Evolutionary conservation across 495 filamentous ascomycete genomes (phyloP), one percentile per base, ranked within the genome.

Genomic region (Penicillium canescens): DNA sequence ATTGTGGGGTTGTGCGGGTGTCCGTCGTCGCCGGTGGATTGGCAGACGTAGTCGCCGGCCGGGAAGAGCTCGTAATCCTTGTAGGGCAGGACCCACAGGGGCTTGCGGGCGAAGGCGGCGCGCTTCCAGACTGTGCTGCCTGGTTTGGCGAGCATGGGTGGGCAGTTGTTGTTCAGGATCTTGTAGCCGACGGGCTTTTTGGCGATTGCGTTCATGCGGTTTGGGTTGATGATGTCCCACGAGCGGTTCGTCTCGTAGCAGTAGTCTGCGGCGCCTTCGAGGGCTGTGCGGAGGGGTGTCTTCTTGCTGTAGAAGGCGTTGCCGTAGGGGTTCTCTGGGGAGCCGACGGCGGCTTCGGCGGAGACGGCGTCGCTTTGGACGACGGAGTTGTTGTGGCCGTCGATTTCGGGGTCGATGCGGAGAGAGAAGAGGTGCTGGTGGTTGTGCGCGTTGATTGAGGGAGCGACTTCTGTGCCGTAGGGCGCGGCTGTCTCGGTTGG

Each of bases 391-490:
- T 73, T 65, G 44, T 67, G 51, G 5, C 79, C 79, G 53, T 82
- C 79, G 60, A 82, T 80, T 24, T 77, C 78, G 24, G 79, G 79
- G 47, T 82, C 79, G 23, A 82, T 73, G 14, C 79, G 75, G 28
- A 81, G 65, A 40, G 72, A 79, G 65, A 82, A 82, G 49, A 80
- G 51, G 62, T 82, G 79, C 52, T 82, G 79, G 58, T 80, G 79
- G 56, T 80, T 78, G 51, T 78, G 75, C n/a, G 77, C 78, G 42
- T 69, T 64, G 46, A 76, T 71, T 3, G 73, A 63, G 6, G 71
- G 73, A 21, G 65, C 65, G 8, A 82, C 79, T 20, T 78, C 65
- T 21, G 78, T 78, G 34, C 77, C 77, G 61, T 68, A 82, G 16
- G 75, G 68, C 9, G 73, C 74, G 18, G 75, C 78, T 31, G 75